These are phyloP conservation scores for Aquilaria malaccensis DNA, from an alignment of 345 rosid genomes.

Conservation along the genomic window DNA sequence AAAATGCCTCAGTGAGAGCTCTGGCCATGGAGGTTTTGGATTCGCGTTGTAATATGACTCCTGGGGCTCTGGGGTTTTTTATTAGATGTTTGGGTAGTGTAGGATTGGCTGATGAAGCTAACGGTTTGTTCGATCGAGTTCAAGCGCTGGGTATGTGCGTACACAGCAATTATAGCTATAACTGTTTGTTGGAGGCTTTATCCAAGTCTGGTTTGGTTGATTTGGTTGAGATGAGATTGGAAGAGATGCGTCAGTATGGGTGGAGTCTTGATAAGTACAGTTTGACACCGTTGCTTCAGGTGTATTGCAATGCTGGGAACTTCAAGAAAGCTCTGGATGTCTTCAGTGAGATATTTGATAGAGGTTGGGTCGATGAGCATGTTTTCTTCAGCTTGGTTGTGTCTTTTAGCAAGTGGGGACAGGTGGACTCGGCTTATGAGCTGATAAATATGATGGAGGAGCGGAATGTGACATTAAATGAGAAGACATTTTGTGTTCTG, in stretches of 20 bases:
- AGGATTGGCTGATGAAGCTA: slow-evolving; percentile 65
- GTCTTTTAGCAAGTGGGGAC: slow-evolving; percentile 60
- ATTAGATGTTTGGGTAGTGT: slow-evolving; percentile 69
- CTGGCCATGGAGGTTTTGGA: slow-evolving; percentile 36
- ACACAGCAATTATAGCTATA: slow-evolving; percentile 63
- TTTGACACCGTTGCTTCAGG: slow-evolving; percentile 67
- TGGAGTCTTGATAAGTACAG: slow-evolving; percentile 56
- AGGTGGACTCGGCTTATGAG: slow-evolving; percentile 68
- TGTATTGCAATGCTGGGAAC: slow-evolving; percentile 51
- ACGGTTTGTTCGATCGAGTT: slow-evolving; percentile 53
- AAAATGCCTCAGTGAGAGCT: slow-evolving; percentile 51
- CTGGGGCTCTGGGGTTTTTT: slow-evolving; percentile 75
- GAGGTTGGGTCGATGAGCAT: slow-evolving; percentile 67
- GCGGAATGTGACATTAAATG: slow-evolving; percentile 43
- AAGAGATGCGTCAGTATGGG: slow-evolving; percentile 58
- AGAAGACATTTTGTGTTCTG: slow-evolving; percentile 58
- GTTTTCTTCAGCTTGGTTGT: slow-evolving; percentile 49
- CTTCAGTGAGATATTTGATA: slow-evolving; percentile 43
- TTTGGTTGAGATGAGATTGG: slow-evolving; percentile 53
- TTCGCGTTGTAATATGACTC: slow-evolving; percentile 56
- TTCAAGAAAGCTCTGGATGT: slow-evolving; percentile 45
- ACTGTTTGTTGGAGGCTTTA: slow-evolving; percentile 71
- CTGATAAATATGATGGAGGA: slow-evolving; percentile 64
- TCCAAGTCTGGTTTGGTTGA: slow-evolving; percentile 45
- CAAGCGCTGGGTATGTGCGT: slow-evolving; percentile 49